phyloP scores from a whole-genome alignment of 139 green algal genomes.

The Chlamydomonas schloesseri region DNA sequence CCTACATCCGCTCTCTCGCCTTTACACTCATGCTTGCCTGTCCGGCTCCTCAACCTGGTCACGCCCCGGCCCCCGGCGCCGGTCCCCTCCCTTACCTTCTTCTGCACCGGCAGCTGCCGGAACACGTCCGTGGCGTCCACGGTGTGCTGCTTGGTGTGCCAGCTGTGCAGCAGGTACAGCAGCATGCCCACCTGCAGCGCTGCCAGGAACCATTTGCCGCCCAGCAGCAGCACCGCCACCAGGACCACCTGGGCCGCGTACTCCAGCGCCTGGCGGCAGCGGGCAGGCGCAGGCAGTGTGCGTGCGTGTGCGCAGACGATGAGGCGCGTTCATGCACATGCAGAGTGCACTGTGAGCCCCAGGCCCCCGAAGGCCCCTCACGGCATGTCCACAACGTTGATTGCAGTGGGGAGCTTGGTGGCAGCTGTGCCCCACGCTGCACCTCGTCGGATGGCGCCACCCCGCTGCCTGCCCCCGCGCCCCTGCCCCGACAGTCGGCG shows the following conservation, averaged over 20 bases:
- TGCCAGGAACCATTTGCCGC: constrained; percentile 70
- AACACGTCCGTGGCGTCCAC: constrained; percentile 83
- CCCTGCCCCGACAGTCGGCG: too few species aligned
- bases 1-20: too few species aligned
- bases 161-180: constrained; percentile 57
- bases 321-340: too few species aligned
- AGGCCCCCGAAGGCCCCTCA: too few species aligned
- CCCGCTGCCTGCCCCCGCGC: too few species aligned
- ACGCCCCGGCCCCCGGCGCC: neutral
- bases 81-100: constrained; percentile 37
- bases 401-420: too few species aligned
- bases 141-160: constrained; percentile 36
- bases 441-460: too few species aligned
- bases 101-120: constrained; percentile 62
- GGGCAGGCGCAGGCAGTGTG: neutral
- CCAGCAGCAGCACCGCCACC: constrained; percentile 62
- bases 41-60: too few species aligned
- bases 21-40: neutral
- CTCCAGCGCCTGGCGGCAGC: constrained; percentile 67
- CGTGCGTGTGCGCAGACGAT: too few species aligned
- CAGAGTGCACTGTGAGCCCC: too few species aligned
- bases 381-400: too few species aligned
- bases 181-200: constrained; percentile 53
- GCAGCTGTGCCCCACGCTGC: too few species aligned
- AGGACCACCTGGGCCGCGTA: constrained; percentile 58